A percentile compares a stretch with the other conserved stretches of the same genome.
Conservation (phyloP, 1,139 yeast genomes). For the Chernovozyma aurita region DNA sequence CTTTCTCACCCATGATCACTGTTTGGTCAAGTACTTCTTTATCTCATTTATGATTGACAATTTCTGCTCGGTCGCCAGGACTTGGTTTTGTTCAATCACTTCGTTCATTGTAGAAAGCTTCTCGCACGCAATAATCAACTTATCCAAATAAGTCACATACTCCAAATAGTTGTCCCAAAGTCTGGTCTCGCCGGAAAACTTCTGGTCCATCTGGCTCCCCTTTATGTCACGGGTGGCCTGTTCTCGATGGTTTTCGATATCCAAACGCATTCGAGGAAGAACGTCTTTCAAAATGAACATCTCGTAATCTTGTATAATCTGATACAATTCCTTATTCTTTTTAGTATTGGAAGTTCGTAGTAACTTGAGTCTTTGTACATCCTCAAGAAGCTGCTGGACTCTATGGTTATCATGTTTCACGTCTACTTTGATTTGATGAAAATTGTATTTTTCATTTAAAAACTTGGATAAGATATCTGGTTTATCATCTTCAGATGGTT, state of each 20-base stretch:
- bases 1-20: not conserved
- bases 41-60: constrained; percentile 2
- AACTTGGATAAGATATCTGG: constrained; percentile 13
- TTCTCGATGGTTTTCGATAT: constrained; percentile 12
- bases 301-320: constrained; percentile 26
- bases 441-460: constrained; percentile 14
- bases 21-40: not conserved
- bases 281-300: constrained; percentile 20
- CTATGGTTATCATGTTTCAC: constrained; percentile 10
- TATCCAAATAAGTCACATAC: constrained; percentile 12
- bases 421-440: constrained; percentile 9
- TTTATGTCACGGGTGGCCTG: constrained; percentile 4
- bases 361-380: constrained; percentile 21
- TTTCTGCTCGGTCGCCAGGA: constrained; percentile 2
- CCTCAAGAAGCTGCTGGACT: constrained; percentile 19
- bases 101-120: constrained; percentile 8
- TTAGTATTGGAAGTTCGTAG: constrained; percentile 16
- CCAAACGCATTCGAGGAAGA: constrained; percentile 27
- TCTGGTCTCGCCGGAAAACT: constrained; percentile 9
- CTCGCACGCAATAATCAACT: constrained; percentile 10
- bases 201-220: constrained; percentile 12
- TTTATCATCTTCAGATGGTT: not conserved
- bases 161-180: constrained; percentile 15
- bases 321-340: constrained; percentile 21
- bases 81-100: constrained; percentile 6